phyloP scores from a whole-genome alignment of 495 filamentous ascomycete species.

The Penicillium coffeae region DNA sequence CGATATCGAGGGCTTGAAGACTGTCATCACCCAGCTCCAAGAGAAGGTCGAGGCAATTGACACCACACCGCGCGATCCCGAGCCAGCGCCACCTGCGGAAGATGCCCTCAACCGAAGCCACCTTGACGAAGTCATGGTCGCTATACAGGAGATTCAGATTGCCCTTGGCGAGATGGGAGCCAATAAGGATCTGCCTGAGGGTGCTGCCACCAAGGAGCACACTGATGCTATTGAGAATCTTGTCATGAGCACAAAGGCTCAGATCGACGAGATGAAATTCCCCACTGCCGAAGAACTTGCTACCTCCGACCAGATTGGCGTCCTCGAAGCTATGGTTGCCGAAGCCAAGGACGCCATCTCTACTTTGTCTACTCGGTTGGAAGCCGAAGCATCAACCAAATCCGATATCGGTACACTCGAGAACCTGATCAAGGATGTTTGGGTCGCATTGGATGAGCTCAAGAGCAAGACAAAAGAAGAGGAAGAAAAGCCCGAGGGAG shows the following conservation, averaged over 20 bases:
- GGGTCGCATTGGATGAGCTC: slow-evolving; percentile 69
- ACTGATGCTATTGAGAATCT: slow-evolving; percentile 85
- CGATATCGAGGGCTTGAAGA: slow-evolving; percentile 79
- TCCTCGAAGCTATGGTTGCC: slow-evolving; percentile 63
- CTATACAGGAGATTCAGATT: slow-evolving; percentile 56
- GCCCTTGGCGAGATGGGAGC: slow-evolving; percentile 45
- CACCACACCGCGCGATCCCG: slow-evolving; percentile 47
- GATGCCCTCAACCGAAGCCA: slow-evolving; percentile 54
- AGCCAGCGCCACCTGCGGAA: slow-evolving; percentile 39
- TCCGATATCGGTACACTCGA: slow-evolving; percentile 75
- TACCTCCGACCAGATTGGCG: slow-evolving; percentile 71
- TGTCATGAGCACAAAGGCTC: slow-evolving; percentile 76
- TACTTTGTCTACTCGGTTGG: slow-evolving; percentile 53
- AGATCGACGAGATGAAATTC: slow-evolving; percentile 72
- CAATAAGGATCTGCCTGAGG: slow-evolving; percentile 29
- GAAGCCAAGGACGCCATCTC: slow-evolving; percentile 68
- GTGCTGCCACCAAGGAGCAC: slow-evolving; percentile 63
- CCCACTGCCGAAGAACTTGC: slow-evolving; percentile 56
- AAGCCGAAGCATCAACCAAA: slow-evolving; percentile 62
- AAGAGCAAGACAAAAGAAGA: slow-evolving; percentile 51
- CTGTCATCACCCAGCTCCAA: slow-evolving; percentile 73
- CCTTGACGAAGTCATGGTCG: slow-evolving; percentile 55
- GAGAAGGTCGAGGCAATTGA: slow-evolving; percentile 82
- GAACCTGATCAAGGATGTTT: slow-evolving; percentile 69
- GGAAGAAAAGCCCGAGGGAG: slow-evolving; percentile 42